These are phyloP conservation scores for Candida krabiensis DNA, from an alignment of 805 yeast genomes.

Conservation along the genomic window DNA sequence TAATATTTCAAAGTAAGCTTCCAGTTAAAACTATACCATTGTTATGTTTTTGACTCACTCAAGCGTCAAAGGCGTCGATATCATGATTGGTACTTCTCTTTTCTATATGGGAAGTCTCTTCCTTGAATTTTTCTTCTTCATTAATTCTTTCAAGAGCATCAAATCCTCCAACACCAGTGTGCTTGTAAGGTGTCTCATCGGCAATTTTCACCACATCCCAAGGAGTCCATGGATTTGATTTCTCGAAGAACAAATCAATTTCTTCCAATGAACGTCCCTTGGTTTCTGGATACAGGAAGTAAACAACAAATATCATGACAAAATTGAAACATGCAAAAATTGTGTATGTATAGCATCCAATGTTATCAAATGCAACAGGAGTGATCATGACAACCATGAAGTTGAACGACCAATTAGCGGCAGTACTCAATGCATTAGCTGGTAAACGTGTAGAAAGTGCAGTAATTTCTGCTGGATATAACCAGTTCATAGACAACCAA, in stretches of 20 bases:
- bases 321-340: conserved; percentile 45
- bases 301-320: conserved; percentile 37
- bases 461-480: conserved; percentile 59
- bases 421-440: conserved; percentile 50
- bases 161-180: background rate
- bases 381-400: conserved; percentile 56
- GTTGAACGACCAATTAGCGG: conserved; percentile 56
- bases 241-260: conserved; percentile 19
- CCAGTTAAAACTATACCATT: too few species aligned
- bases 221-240: background rate
- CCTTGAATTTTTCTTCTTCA: background rate
- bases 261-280: conserved; percentile 46
- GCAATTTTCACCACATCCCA: background rate
- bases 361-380: conserved; percentile 40
- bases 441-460: conserved; percentile 51
- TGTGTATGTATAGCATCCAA: conserved; percentile 41
- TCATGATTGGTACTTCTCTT: background rate
- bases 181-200: background rate
- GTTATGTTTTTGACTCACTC: too few species aligned
- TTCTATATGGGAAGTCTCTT: background rate
- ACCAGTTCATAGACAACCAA: conserved; percentile 46
- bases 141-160: background rate
- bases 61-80: too few species aligned
- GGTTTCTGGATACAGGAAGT: conserved; percentile 45
- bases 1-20: too few species aligned